These are phyloP conservation scores for Verbascum thapsus DNA, from an alignment of 257 asterid species.

Conservation along the genomic window DNA sequence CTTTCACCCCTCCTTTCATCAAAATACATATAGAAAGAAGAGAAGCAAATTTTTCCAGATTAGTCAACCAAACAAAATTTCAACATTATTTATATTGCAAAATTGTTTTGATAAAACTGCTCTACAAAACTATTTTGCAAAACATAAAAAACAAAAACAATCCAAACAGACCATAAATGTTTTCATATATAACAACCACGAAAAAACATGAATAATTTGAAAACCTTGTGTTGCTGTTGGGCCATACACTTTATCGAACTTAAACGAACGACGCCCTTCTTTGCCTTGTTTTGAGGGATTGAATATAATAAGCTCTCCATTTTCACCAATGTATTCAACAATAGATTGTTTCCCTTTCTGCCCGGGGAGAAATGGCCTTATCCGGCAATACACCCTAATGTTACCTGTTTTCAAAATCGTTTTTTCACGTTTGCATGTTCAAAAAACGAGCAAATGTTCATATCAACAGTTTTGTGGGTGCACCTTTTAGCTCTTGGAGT, in stretches of 20 bases:
- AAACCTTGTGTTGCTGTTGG: conserved; percentile 87
- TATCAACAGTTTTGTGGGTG: conserved; percentile 15
- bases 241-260: conserved; percentile 76
- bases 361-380: conserved; percentile 89
- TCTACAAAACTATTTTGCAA: too few relatives aligned
- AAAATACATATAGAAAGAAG: too few relatives aligned
- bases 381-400: conserved; percentile 89
- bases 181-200: too few relatives aligned
- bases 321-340: conserved; percentile 75
- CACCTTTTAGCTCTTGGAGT: conserved; percentile 91
- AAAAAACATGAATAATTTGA: conserved; percentile 18
- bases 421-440: too few relatives aligned
- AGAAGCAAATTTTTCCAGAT: too few relatives aligned
- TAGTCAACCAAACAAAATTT: too few relatives aligned
- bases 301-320: conserved; percentile 69
- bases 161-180: too few relatives aligned
- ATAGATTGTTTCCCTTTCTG: conserved; percentile 71
- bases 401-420: conserved; percentile 86
- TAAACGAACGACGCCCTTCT: conserved; percentile 87
- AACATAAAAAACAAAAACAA: too few relatives aligned
- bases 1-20: too few relatives aligned
- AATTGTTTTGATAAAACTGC: too few relatives aligned
- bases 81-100: too few relatives aligned
- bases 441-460: too few relatives aligned
- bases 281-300: conserved; percentile 91